Evolutionary conservation across 2,329 filamentous ascomycete species (phyloP).

Genomic region (Orbilia blumenaviensis): DNA sequence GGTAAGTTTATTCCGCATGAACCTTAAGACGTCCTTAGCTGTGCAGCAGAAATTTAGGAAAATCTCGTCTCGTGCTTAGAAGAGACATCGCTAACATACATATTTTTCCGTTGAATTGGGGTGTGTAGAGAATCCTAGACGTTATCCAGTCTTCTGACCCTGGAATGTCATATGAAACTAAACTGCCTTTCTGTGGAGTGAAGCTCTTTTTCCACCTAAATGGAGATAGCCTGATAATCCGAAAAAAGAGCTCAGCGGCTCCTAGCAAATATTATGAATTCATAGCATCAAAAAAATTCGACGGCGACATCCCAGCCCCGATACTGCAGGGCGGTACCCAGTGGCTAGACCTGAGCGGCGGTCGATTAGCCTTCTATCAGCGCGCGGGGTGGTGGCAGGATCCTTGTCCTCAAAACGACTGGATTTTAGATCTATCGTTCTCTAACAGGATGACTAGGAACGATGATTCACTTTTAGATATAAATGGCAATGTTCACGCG

Average conservation of each 20-base stretch:
- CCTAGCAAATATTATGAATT: neutral
- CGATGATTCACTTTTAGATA: neutral
- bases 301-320: constrained; percentile 4
- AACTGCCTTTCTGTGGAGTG: constrained; percentile 55
- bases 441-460: neutral
- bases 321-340: constrained; percentile 10
- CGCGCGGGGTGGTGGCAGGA: constrained; percentile 4
- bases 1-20: constrained; percentile 58
- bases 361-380: constrained; percentile 1
- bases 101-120: no score
- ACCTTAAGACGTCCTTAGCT: no score
- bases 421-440: neutral
- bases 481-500: neutral
- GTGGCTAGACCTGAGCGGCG: constrained; percentile 11
- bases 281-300: neutral
- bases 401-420: neutral
- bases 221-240: neutral
- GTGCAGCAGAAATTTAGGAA: neutral
- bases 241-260: neutral
- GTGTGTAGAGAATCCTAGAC: constrained; percentile 57
- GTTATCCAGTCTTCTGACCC: constrained; percentile 59
- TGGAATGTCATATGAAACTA: constrained; percentile 60
- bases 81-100: no score
- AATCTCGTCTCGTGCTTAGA: no score
- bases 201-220: constrained; percentile 17